Percentiles rank a stretch among this genome's conserved stretches.
Evolutionary conservation across 805 yeast species (phyloP).

Genomic region (Metschnikowia lachancei): DNA sequence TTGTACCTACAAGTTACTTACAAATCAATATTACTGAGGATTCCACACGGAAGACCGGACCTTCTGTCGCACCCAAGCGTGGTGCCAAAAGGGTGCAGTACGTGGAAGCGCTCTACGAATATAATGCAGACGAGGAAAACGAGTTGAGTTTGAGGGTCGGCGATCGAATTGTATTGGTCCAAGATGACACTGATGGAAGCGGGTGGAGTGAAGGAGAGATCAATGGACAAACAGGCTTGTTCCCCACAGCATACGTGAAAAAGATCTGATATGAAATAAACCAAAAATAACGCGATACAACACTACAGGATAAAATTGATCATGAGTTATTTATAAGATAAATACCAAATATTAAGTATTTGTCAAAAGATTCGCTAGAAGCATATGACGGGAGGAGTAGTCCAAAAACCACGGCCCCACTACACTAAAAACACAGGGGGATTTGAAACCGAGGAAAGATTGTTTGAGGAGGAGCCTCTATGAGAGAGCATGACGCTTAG

Average conservation of each 20-base stretch:
- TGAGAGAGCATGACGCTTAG: slow-evolving; percentile 24
- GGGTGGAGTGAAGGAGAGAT: slow-evolving; percentile 97
- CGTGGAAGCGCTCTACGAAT: slow-evolving; percentile 71
- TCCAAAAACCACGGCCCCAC: slow-evolving; percentile 16
- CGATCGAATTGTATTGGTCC: slow-evolving; percentile 64
- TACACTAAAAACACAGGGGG: slow-evolving; percentile 22
- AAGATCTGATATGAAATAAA: slow-evolving; percentile 21
- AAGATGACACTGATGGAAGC: slow-evolving; percentile 58
- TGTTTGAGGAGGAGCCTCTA: slow-evolving; percentile 7
- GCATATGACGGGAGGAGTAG: slow-evolving; percentile 18
- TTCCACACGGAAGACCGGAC: slow-evolving; percentile 52
- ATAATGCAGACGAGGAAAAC: slow-evolving; percentile 72
- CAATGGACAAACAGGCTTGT: slow-evolving; percentile 61
- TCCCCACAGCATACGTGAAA: slow-evolving; percentile 75
- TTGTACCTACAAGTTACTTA: slow-evolving; percentile 83
- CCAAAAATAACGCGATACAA: too few relatives aligned
- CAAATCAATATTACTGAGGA: slow-evolving; percentile 28
- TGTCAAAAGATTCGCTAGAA: slow-evolving; percentile 22
- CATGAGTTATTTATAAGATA: slow-evolving; percentile 24
- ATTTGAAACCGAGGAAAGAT: slow-evolving; percentile 12
- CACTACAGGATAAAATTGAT: slow-evolving; percentile 7
- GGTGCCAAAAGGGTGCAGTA: slow-evolving; percentile 65
- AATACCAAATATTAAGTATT: slow-evolving; percentile 23
- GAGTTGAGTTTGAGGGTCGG: slow-evolving; percentile 74
- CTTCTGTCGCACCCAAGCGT: slow-evolving; percentile 75